Percentiles rank a stretch among this genome's conserved stretches.
phyloP scores from a whole-genome alignment of 2,329 filamentous ascomycete genomes.

The Colletotrichum tamarilloi region DNA sequence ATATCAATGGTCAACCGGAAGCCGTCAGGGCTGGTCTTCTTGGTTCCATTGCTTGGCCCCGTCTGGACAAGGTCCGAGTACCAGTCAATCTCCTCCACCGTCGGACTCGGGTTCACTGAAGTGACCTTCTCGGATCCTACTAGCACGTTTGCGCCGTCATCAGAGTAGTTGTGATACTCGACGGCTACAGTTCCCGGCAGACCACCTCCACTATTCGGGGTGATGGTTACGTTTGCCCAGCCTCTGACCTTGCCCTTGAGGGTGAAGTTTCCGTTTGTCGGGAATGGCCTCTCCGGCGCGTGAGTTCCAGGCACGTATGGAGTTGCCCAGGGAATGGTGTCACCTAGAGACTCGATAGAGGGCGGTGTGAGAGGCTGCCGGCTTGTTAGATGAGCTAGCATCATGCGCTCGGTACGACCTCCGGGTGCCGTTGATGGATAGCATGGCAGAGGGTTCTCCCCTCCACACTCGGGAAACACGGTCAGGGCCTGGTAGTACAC shows the following conservation, averaged over 20 bases:
- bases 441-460: conserved; percentile 51
- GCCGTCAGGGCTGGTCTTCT: conserved; percentile 50
- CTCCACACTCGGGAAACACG: conserved; percentile 51
- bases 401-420: conserved; percentile 48
- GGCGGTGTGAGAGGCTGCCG: conserved; percentile 42
- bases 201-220: conserved; percentile 5
- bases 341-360: conserved; percentile 15
- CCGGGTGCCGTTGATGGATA: conserved; percentile 49
- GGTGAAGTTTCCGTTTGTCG: conserved; percentile 35
- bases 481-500: conserved; percentile 52
- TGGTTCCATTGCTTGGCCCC: conserved; percentile 45
- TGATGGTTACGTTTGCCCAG: conserved; percentile 38
- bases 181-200: conserved; percentile 44
- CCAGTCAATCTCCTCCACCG: conserved; percentile 47
- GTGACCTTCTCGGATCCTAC: conserved; percentile 50
- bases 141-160: conserved; percentile 46
- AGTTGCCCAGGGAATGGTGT: conserved; percentile 15
- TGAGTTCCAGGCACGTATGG: conserved; percentile 9
- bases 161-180: conserved; percentile 49
- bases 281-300: background rate
- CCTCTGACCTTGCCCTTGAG: conserved; percentile 36
- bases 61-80: conserved; percentile 50
- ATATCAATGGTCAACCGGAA: conserved; percentile 53
- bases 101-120: conserved; percentile 36
- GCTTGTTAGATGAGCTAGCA: conserved; percentile 50